phyloP scores from a whole-genome alignment of 2,329 filamentous ascomycete genomes.

The Alternaria angustiovoidea region DNA sequence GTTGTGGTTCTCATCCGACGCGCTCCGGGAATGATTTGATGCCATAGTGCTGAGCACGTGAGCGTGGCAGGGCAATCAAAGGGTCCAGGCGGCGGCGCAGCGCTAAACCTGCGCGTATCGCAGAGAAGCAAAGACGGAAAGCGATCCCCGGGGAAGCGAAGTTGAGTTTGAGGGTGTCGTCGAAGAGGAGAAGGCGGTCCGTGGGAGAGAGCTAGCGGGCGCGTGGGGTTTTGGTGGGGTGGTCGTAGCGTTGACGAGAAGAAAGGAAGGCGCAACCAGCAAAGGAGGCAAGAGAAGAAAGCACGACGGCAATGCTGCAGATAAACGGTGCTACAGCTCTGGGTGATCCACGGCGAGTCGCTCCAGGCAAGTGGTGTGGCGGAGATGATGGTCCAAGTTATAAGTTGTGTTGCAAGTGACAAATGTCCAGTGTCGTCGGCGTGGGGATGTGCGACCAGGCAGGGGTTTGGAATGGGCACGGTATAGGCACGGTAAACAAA shows the following conservation, averaged over 20 bases:
- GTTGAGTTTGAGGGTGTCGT: conserved; percentile 5
- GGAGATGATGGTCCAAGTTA: conserved; percentile 12
- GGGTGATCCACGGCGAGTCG: background rate
- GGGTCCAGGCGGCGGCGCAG: conserved; percentile 18
- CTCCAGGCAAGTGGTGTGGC: conserved; percentile 6
- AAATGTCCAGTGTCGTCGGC: conserved; percentile 27
- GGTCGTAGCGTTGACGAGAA: conserved; percentile 21
- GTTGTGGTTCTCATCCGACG: conserved; percentile 47
- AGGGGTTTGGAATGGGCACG: background rate
- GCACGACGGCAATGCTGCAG: conserved; percentile 17
- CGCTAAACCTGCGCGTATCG: conserved; percentile 10
- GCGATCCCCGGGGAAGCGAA: conserved; percentile 5
- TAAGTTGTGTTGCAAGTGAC: conserved; percentile 20
- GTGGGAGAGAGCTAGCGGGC: conserved; percentile 18
- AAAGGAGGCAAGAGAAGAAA: conserved; percentile 15
- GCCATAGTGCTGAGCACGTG: conserved; percentile 35
- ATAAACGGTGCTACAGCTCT: conserved; percentile 10
- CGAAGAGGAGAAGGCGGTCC: conserved; percentile 20
- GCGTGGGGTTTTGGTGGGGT: conserved; percentile 32
- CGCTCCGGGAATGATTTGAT: conserved; percentile 48
- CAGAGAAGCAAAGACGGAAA: conserved; percentile 6
- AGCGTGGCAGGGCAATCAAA: conserved; percentile 6
- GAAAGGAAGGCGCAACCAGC: conserved; percentile 20
- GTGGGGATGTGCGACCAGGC: conserved; percentile 14
- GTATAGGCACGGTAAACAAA: conserved; percentile 16